These are phyloP conservation scores for Arxiozyma slooffiae DNA, from an alignment of 1,139 yeast species.

Conservation along the genomic window DNA sequence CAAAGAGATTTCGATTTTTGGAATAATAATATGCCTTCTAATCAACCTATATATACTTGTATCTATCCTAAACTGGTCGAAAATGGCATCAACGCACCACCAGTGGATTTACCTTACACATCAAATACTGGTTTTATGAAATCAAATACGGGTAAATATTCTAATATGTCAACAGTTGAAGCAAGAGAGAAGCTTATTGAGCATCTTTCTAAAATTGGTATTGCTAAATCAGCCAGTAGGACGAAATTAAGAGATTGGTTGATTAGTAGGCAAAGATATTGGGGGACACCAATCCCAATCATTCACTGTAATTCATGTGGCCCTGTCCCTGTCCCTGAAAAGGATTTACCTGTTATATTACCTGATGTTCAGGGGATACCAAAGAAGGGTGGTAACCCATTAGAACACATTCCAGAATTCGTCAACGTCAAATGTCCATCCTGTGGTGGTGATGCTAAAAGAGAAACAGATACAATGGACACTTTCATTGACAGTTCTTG, in stretches of 20 bases:
- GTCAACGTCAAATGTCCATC: slow-evolving; percentile 69
- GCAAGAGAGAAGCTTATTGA: slow-evolving; percentile 46
- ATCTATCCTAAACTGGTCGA: slow-evolving; percentile 3
- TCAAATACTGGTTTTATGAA: background rate
- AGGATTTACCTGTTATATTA: slow-evolving; percentile 68
- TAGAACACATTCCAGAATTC: slow-evolving; percentile 60
- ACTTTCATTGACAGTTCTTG: slow-evolving; percentile 97
- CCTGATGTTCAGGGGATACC: slow-evolving; percentile 48
- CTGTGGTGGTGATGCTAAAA: slow-evolving; percentile 62
- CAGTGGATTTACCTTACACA: background rate
- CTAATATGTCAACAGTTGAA: slow-evolving; percentile 40
- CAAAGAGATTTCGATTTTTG: slow-evolving; percentile 74
- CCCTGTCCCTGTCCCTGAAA: slow-evolving; percentile 78
- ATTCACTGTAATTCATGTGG: slow-evolving; percentile 83
- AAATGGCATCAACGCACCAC: background rate
- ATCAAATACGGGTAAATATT: slow-evolving; percentile 37
- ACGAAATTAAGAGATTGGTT: slow-evolving; percentile 84
- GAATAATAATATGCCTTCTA: slow-evolving; percentile 47
- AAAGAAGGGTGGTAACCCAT: slow-evolving; percentile 67
- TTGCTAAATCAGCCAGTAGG: slow-evolving; percentile 35
- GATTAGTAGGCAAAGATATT: slow-evolving; percentile 84
- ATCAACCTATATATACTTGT: slow-evolving; percentile 26
- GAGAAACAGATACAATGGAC: slow-evolving; percentile 98
- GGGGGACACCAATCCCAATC: slow-evolving; percentile 99
- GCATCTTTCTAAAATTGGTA: background rate